Evolutionary conservation across 139 green algal species (phyloP).

Genomic region (Choricystis sp.): DNA sequence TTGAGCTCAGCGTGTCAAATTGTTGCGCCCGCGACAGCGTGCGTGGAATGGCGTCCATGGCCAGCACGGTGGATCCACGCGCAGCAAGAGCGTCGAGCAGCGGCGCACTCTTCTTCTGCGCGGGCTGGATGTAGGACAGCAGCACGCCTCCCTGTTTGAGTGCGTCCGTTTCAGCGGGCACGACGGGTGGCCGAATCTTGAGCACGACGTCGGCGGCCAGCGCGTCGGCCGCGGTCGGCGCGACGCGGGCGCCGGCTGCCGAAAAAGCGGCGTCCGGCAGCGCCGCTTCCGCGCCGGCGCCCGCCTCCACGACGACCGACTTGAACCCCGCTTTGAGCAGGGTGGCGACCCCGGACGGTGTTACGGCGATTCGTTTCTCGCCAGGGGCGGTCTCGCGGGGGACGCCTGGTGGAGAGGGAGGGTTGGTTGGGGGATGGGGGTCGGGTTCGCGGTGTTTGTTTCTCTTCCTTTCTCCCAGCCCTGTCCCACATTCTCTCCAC

Average conservation of each 20-base stretch:
- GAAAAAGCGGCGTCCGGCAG: slow-evolving; percentile 42
- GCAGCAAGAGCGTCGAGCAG: slow-evolving; percentile 40
- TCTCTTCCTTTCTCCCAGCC: too few species aligned
- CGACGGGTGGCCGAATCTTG: slow-evolving; percentile 36
- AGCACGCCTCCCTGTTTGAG: slow-evolving; percentile 45
- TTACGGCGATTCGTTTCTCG: slow-evolving; percentile 56
- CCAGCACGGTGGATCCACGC: slow-evolving; percentile 51
- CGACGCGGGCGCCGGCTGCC: slow-evolving; percentile 47
- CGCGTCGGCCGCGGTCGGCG: slow-evolving; percentile 14
- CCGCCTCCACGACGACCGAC: slow-evolving; percentile 40
- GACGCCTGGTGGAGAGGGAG: slow-evolving; percentile 45
- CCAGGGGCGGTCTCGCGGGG: slow-evolving; percentile 40
- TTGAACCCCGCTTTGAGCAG: slow-evolving; percentile 67
- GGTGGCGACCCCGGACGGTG: slow-evolving; percentile 28
- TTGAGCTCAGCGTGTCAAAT: slow-evolving; percentile 65
- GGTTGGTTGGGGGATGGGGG: background rate
- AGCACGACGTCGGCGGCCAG: slow-evolving; percentile 21
- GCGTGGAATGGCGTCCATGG: slow-evolving; percentile 82
- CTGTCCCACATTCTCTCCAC: too few species aligned
- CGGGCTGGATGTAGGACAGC: slow-evolving; percentile 61
- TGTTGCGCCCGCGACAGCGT: slow-evolving; percentile 58
- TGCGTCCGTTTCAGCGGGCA: slow-evolving; percentile 28
- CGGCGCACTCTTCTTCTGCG: slow-evolving; percentile 57
- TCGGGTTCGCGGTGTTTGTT: background rate
- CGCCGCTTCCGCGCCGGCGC: slow-evolving; percentile 36